A percentile compares a stretch with the other conserved stretches of the same genome.
phyloP scores from a whole-genome alignment of 192 early-diverging fungal species.

The Entophlyctis helioformis region DNA sequence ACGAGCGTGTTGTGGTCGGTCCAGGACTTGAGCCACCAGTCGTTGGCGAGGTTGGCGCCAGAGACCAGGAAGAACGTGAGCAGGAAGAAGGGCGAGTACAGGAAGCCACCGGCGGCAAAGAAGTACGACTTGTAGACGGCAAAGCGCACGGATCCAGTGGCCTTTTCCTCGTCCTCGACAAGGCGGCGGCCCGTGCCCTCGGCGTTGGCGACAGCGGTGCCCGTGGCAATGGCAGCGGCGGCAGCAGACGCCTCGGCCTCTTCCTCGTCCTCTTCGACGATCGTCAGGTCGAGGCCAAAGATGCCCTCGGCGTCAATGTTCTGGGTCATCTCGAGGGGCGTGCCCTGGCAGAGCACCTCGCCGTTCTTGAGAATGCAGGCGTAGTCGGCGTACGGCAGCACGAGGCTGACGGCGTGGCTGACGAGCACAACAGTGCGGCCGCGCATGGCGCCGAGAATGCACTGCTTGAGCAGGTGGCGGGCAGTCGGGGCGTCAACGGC shows the following conservation, averaged over 20 bases:
- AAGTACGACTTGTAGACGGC: slow-evolving; percentile 29
- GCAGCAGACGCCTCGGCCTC: not conserved
- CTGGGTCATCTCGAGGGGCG: slow-evolving; percentile 13
- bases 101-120: slow-evolving; percentile 28
- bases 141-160: slow-evolving; percentile 26
- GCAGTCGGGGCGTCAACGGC: slow-evolving; percentile 95
- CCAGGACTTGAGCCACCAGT: slow-evolving; percentile 31
- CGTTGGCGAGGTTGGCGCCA: slow-evolving; percentile 10
- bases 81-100: slow-evolving; percentile 8
- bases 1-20: slow-evolving; percentile 2
- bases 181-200: slow-evolving; percentile 12
- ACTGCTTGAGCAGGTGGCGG: slow-evolving; percentile 66
- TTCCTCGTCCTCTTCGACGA: slow-evolving; percentile 4
- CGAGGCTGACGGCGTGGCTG: slow-evolving; percentile 53
- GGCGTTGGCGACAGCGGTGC: not conserved
- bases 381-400: slow-evolving; percentile 24
- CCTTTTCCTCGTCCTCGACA: slow-evolving; percentile 24
- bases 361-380: slow-evolving; percentile 26
- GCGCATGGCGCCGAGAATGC: slow-evolving; percentile 60
- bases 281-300: slow-evolving; percentile 1
- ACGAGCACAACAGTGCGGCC: slow-evolving; percentile 80
- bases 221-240: not conserved
- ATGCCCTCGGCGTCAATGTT: slow-evolving; percentile 7
- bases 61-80: slow-evolving; percentile 1
- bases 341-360: slow-evolving; percentile 9